A percentile compares a stretch with the other conserved stretches of the same genome.
These are phyloP conservation scores for Evernia prunastri DNA, from an alignment of 495 filamentous ascomycete species.

Conservation along the genomic window DNA sequence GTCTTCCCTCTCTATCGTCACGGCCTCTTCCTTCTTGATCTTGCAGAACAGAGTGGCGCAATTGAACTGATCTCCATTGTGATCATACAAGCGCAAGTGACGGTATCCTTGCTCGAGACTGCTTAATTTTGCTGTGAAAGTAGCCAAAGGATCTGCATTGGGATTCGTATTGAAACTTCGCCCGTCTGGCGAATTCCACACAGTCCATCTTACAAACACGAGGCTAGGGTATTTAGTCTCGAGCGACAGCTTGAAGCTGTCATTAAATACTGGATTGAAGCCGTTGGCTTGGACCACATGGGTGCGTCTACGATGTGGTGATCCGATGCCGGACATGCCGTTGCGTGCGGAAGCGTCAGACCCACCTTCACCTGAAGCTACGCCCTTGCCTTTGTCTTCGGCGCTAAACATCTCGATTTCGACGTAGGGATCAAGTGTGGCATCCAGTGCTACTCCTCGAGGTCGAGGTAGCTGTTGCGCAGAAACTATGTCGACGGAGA, in stretches of 20 bases:
- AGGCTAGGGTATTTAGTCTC: slow-evolving; percentile 88
- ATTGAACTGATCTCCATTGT: slow-evolving; percentile 80
- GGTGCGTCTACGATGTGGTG: slow-evolving; percentile 71
- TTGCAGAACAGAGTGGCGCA: slow-evolving; percentile 92
- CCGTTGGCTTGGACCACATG: slow-evolving; percentile 76
- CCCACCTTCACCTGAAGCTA: slow-evolving; percentile 59
- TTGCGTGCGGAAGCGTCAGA: slow-evolving; percentile 63
- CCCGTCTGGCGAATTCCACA: slow-evolving; percentile 72
- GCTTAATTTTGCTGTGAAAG: slow-evolving; percentile 85
- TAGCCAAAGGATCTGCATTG: slow-evolving; percentile 62
- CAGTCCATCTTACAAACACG: slow-evolving; percentile 89
- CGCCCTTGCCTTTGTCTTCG: slow-evolving; percentile 72
- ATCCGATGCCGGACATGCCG: slow-evolving; percentile 63
- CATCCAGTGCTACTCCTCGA: slow-evolving; percentile 57
- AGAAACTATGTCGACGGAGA: slow-evolving; percentile 82
- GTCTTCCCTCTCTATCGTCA: slow-evolving; percentile 47
- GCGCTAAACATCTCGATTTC: slow-evolving; percentile 92
- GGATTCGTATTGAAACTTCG: slow-evolving; percentile 52
- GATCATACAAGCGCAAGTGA: slow-evolving; percentile 86
- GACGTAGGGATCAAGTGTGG: slow-evolving; percentile 82
- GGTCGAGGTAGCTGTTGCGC: slow-evolving; percentile 90
- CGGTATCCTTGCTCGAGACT: slow-evolving; percentile 92
- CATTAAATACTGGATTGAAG: slow-evolving; percentile 81
- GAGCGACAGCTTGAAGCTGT: slow-evolving; percentile 65
- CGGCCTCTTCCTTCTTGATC: slow-evolving; percentile 59